Evolutionary conservation across 2,329 filamentous ascomycete species (phyloP), one percentile per base, ranked within the genome.

Genomic region (Tolypocladium nubicola): DNA sequence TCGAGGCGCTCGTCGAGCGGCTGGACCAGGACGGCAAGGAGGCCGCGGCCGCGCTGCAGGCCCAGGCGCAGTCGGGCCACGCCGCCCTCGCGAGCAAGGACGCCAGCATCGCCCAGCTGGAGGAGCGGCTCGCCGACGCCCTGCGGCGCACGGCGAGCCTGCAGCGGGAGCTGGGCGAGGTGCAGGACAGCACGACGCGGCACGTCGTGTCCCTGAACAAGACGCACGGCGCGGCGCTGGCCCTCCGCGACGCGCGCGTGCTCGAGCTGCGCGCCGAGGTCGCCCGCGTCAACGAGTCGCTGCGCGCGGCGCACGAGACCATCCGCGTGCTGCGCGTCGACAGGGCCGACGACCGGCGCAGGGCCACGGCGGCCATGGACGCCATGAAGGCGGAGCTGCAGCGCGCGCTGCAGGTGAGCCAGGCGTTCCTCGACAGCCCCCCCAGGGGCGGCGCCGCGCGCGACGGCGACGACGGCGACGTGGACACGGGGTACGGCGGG

Each of bases 361-460:
- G 71, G 19, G 77, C 78, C 2, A 72, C 70, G 63, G 68, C 66
- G 6, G 76, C 76, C 0, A 73, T 84, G 2, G 75, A 79, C 11
- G 67, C 70, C 7, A 77, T 85, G 73, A 76, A 75, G 67, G 74
- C 67, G 1, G 79, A 84, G 69, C 67, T 85, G 38, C 75, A 76
- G 62, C 64, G 75, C 5, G 77, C 79, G 0, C 62, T 80, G 50
- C 65, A 70, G 52, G 76, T 78, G 71, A 77, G 78, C 59, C 68
- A 73, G 55, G 74, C 74, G 21, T 75, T 79, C 54, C 61, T 81
- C 53, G 39, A 43, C 53, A 52, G 47, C 47, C 47, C 47, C 11
- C 3, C 3, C 30, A 50, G 47, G 47, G 23, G 9, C 13, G 47
- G 19, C 1, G 30, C 7, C 30, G 47, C 1, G 19, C 10, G 26